phyloP scores from a whole-genome alignment of 1,284 basidiomycete species.

The Trichosporon ovoides region DNA sequence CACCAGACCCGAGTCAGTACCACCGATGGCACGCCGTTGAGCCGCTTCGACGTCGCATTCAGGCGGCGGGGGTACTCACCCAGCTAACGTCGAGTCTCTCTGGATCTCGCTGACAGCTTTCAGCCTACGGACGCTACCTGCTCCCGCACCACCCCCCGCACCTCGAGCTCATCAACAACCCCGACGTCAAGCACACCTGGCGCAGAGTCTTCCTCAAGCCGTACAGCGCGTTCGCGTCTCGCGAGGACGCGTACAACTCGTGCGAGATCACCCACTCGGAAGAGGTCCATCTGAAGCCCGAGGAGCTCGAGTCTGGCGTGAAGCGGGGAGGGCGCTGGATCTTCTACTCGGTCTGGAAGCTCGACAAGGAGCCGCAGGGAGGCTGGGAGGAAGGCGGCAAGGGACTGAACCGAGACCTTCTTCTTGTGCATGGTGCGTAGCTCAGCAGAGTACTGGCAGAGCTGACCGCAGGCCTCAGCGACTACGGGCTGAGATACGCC shows the following conservation, averaged over 20 bases:
- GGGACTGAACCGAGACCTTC: conserved; percentile 41
- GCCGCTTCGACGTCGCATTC: too few species aligned
- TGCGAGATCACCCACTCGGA: conserved; percentile 43
- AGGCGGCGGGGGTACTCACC: too few species aligned
- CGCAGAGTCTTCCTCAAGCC: conserved; percentile 45
- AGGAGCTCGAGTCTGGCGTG: conserved; percentile 36
- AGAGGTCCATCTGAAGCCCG: conserved; percentile 35
- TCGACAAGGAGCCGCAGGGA: conserved; percentile 32
- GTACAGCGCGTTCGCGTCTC: conserved; percentile 22
- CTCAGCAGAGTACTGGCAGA: conserved; percentile 6
- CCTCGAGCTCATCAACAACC: conserved; percentile 32
- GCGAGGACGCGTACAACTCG: conserved; percentile 37
- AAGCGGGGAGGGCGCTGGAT: conserved; percentile 44
- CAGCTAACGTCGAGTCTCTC: too few species aligned
- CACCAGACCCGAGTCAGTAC: conserved; percentile 43
- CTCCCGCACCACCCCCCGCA: conserved; percentile 41
- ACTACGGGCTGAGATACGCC: conserved; percentile 48
- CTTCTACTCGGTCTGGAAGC: conserved; percentile 47
- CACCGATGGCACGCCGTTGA: too few species aligned
- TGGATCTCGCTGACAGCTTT: too few species aligned
- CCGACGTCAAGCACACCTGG: conserved; percentile 31
- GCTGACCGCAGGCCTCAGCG: conserved; percentile 41
- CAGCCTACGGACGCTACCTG: conserved; percentile 45
- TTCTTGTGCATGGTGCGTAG: conserved; percentile 47
- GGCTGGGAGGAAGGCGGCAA: conserved; percentile 42